Evolutionary conservation across 169 alveolate genomes (phyloP), one percentile per base, ranked within the genome.

Genomic region (Cryptosporidium ubiquitum): DNA sequence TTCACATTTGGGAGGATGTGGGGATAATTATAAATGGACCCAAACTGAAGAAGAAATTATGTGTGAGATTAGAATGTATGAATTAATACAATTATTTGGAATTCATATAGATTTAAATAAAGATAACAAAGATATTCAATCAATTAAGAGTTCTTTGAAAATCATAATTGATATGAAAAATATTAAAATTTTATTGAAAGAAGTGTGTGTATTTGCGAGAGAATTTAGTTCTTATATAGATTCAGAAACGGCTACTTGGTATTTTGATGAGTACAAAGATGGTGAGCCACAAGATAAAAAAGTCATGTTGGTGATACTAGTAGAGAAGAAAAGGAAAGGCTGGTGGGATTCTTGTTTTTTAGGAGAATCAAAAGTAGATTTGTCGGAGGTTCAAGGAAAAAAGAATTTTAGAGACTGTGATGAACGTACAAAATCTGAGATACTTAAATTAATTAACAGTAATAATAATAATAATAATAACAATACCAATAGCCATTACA

Each of bases 321-420:
- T 79, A 33, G 89, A 79, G 33, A 79, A 79, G 40, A 58, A n/a
- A 29, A 79, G 18, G 61, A 60, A 60, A 18, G 58, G 79, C 9
- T 60, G 71, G 66, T 79, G 89, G 89, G 69, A 39, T 14, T 60
- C 71, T 18, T 79, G 89, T 18, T 79, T 79, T 29, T 9, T 44
- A 5, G 47, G 37, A 6, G 89, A 64, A 40, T 23, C 44, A 37
- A 20, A 31, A 18, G 5, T 79, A 20, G 75, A 79, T 33, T 9
- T 79, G 16, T 23, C 66, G 3, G 37, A 61, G 16, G 58, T 79
- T 33, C 40, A 18, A 79, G 58, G 75, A 2, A 79, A 16, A 64
- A 79, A 58, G 64, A 61, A 58, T 29, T 64, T 79, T 51, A 58
- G 37, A 26, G 89, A 79, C 18, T 47, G 55, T 60, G 89, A 79